These are phyloP conservation scores for Sphagnum fallax DNA, from an alignment of 228 moss, liverwort and hornwort genomes.

Conservation along the genomic window DNA sequence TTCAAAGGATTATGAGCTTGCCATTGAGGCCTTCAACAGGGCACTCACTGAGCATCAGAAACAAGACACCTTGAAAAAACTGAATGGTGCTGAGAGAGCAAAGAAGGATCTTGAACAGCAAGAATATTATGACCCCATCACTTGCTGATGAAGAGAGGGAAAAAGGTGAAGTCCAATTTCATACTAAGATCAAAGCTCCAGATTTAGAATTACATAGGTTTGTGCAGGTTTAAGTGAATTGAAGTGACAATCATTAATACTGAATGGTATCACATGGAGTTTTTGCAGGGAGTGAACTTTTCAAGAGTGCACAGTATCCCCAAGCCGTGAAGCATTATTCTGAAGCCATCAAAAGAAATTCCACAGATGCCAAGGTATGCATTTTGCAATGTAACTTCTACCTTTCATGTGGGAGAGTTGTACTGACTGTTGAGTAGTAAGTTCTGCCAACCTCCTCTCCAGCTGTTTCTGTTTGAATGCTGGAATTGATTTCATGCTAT, in stretches of 20 bases:
- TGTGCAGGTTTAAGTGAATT: too few species aligned
- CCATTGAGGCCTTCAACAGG: conserved; percentile 86
- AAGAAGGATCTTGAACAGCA: conserved; percentile 93
- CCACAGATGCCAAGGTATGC: conserved; percentile 71
- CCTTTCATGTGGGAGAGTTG: neutral
- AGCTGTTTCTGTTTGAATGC: neutral
- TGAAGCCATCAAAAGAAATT: conserved; percentile 88
- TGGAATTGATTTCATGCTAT: neutral
- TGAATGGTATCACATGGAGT: too few species aligned
- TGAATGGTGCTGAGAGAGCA: conserved; percentile 81
- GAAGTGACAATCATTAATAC: too few species aligned
- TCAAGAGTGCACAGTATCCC: conserved; percentile 84
- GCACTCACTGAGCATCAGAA: conserved; percentile 93
- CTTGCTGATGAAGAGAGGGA: conserved; percentile 76
- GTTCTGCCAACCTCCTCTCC: too few species aligned
- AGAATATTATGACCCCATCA: conserved; percentile 69
- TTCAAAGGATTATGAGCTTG: conserved; percentile 71
- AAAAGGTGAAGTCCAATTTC: conserved; percentile 35
- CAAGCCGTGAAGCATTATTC: conserved; percentile 82
- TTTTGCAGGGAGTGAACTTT: conserved; percentile 75
- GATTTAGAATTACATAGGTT: too few species aligned
- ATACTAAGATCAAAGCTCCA: too few species aligned
- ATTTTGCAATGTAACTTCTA: neutral
- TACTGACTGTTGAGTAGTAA: too few species aligned
- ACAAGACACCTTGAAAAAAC: conserved; percentile 83